A percentile compares a stretch with the other conserved stretches of the same genome.
Conservation (phyloP, 257 asterid species). For the Nicotiana noctiflora region DNA sequence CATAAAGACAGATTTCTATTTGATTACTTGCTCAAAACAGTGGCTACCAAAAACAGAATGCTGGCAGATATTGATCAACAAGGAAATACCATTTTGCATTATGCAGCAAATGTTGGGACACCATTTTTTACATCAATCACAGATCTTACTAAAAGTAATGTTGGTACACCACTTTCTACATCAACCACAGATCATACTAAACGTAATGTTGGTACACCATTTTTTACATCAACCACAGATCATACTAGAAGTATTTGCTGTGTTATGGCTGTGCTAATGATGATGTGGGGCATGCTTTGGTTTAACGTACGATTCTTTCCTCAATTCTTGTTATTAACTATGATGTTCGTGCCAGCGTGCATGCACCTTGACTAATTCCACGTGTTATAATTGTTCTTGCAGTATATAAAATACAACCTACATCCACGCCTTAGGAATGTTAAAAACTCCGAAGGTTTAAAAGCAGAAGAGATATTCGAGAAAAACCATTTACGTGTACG, state of each 20-base stretch:
- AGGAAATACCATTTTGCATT: slow-evolving; percentile 15
- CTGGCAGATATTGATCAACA: neutral
- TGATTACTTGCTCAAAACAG: neutral
- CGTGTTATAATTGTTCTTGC: neutral
- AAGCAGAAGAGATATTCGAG: slow-evolving; percentile 6
- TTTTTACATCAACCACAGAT: neutral
- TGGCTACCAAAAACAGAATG: neutral
- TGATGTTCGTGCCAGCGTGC: too few species aligned
- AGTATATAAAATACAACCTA: neutral
- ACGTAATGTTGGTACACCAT: neutral
- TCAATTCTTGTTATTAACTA: too few species aligned
- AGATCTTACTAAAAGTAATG: neutral
- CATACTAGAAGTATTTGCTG: neutral
- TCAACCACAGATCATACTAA: neutral
- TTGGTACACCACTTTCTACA: neutral
- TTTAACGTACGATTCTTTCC: neutral
- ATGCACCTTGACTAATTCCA: too few species aligned
- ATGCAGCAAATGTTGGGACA: slow-evolving; percentile 2
- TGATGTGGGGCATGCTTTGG: slow-evolving; percentile 16
- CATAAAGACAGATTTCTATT: neutral
- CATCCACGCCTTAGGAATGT: slow-evolving; percentile 3
- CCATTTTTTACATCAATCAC: neutral
- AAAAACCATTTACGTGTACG: neutral
- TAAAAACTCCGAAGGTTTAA: neutral
- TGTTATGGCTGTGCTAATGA: neutral